These are phyloP conservation scores for Rhizophora apiculata DNA, from an alignment of 345 rosid genomes.

Conservation along the genomic window DNA sequence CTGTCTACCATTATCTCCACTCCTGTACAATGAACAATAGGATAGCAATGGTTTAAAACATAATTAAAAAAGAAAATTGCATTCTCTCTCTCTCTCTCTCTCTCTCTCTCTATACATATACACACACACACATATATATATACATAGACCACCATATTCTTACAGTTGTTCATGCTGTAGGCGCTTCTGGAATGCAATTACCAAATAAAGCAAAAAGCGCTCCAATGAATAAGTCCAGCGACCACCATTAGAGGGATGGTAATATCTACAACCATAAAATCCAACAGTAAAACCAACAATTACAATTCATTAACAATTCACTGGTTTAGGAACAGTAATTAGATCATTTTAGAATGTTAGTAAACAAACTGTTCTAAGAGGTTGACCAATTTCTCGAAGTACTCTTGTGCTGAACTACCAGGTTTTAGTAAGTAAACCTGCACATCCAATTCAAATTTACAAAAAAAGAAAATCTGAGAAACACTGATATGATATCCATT, in stretches of 20 bases:
- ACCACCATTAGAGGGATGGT: constrained; percentile 98
- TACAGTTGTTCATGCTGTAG: constrained; percentile 86
- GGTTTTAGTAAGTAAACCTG: constrained; percentile 90
- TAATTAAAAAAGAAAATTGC: constrained; percentile 14
- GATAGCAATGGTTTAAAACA: constrained; percentile 31
- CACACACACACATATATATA: constrained; percentile 6
- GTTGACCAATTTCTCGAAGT: constrained; percentile 86
- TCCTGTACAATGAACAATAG: constrained; percentile 46
- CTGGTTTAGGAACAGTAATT: constrained; percentile 10
- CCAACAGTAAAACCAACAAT: constrained; percentile 8
- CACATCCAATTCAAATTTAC: constrained; percentile 21
- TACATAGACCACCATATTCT: constrained; percentile 27
- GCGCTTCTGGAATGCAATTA: constrained; percentile 82
- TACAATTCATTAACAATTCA: constrained; percentile 12
- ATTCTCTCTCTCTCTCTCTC: no score
- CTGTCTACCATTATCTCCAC: constrained; percentile 31
- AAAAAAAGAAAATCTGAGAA: constrained; percentile 24
- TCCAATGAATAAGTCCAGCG: constrained; percentile 98
- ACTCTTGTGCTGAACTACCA: constrained; percentile 62
- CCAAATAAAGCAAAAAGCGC: constrained; percentile 73
- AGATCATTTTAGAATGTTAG: constrained; percentile 23
- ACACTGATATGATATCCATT: constrained; percentile 17
- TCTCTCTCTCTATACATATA: background rate
- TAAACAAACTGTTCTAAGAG: constrained; percentile 95
- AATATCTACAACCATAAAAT: constrained; percentile 55